phyloP scores from a whole-genome alignment of 2,329 filamentous ascomycete species.

The Zymoseptoria ardabiliae region DNA sequence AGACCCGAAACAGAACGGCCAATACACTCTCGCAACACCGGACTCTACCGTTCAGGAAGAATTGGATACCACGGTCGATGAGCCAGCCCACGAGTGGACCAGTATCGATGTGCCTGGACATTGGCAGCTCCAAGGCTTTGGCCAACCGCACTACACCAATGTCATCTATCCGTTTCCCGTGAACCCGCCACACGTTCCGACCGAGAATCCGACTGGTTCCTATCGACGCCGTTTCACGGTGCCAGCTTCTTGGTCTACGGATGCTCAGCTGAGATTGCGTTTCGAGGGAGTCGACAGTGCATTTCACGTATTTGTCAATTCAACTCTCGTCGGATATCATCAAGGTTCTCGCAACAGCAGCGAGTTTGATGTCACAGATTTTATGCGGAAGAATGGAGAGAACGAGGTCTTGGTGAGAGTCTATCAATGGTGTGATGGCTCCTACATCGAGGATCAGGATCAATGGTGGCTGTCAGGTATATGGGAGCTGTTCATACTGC shows the following conservation, averaged over 20 bases:
- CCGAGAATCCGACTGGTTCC: conserved; percentile 56
- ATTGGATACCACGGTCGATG: background rate
- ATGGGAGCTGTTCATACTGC: conserved; percentile 41
- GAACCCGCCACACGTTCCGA: conserved; percentile 54
- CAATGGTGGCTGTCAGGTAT: conserved; percentile 52
- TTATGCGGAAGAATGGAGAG: conserved; percentile 37
- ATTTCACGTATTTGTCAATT: conserved; percentile 62
- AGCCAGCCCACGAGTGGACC: conserved; percentile 32
- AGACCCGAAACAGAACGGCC: background rate
- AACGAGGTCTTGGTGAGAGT: conserved; percentile 56
- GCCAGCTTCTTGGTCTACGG: conserved; percentile 40
- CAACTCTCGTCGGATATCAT: conserved; percentile 55
- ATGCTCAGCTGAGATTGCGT: conserved; percentile 51
- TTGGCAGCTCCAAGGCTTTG: conserved; percentile 65
- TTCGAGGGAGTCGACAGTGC: conserved; percentile 66
- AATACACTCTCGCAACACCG: conserved; percentile 1
- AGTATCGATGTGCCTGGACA: conserved; percentile 57
- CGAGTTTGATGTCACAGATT: conserved; percentile 58
- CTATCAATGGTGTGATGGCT: conserved; percentile 61
- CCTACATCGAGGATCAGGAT: conserved; percentile 58
- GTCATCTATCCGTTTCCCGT: conserved; percentile 59
- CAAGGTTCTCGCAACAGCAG: conserved; percentile 61
- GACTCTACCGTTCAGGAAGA: background rate
- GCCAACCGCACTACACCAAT: conserved; percentile 62
- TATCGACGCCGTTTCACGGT: conserved; percentile 51